phyloP scores from a whole-genome alignment of 495 filamentous ascomycete genomes.

The Aspergillus asperescens region DNA sequence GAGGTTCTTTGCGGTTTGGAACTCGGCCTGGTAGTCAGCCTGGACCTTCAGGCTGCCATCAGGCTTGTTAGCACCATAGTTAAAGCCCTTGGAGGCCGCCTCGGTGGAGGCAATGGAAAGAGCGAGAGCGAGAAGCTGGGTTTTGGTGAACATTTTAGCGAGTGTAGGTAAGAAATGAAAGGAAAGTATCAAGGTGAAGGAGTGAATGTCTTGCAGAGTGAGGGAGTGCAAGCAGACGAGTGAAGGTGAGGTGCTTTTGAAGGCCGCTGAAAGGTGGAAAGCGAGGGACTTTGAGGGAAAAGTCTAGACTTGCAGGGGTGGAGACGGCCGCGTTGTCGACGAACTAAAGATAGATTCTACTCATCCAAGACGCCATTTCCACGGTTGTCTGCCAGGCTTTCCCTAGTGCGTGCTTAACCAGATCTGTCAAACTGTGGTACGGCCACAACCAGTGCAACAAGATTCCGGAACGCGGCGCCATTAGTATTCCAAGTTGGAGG shows the following conservation, averaged over 20 bases:
- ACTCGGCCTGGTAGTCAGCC: conserved; percentile 64
- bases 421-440: too few relatives aligned
- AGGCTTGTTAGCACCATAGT: conserved; percentile 64
- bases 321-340: neutral
- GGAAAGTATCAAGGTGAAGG: neutral
- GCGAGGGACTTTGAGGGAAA: neutral
- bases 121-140: conserved; percentile 40
- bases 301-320: neutral
- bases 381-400: neutral
- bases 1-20: conserved; percentile 63
- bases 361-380: neutral
- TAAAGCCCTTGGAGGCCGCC: conserved; percentile 68
- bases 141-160: conserved; percentile 7
- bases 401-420: neutral
- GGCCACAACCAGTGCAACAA: too few relatives aligned
- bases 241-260: too few relatives aligned
- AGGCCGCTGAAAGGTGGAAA: too few relatives aligned
- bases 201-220: neutral
- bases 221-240: too few relatives aligned
- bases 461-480: too few relatives aligned
- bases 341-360: neutral
- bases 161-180: neutral
- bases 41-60: conserved; percentile 58
- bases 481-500: too few relatives aligned
- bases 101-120: conserved; percentile 40